Evolutionary conservation across 257 asterid genomes (phyloP).

Genomic region (Rubia yunnanensis): DNA sequence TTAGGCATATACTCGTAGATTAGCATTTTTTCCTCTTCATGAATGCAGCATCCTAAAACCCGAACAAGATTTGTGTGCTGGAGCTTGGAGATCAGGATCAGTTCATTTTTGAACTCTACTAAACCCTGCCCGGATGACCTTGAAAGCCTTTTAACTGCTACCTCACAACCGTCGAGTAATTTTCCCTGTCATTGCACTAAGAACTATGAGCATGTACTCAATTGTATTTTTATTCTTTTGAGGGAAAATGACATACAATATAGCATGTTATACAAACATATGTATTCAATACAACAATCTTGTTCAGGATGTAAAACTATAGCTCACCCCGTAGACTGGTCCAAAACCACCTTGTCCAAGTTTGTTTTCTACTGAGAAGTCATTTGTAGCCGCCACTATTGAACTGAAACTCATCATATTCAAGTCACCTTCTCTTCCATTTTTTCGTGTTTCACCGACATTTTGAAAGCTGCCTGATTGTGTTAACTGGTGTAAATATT

Average conservation of each 20-base stretch:
- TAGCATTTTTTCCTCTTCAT: constrained; percentile 46
- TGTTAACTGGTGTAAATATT: constrained; percentile 15
- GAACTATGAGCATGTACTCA: background rate
- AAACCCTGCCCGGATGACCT: constrained; percentile 50
- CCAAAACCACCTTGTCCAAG: constrained; percentile 70
- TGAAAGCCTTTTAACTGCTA: constrained; percentile 58
- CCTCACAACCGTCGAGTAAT: constrained; percentile 38
- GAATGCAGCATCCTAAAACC: constrained; percentile 46
- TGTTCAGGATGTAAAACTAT: background rate
- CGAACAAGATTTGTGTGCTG: constrained; percentile 62
- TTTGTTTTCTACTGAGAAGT: constrained; percentile 33
- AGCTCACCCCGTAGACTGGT: constrained; percentile 42
- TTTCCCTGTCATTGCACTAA: constrained; percentile 29
- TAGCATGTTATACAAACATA: too few species aligned
- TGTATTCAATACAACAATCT: background rate
- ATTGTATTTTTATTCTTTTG: too few species aligned
- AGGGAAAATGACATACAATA: too few species aligned
- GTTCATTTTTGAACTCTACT: constrained; percentile 54
- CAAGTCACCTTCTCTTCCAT: constrained; percentile 36
- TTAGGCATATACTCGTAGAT: constrained; percentile 55
- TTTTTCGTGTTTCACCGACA: constrained; percentile 13
- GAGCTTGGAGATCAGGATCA: constrained; percentile 47
- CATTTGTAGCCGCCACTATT: constrained; percentile 35
- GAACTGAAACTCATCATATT: constrained; percentile 35
- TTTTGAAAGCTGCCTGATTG: constrained; percentile 14